phyloP scores from a whole-genome alignment of 208 protist species.

The Crithidia thermophila region DNA sequence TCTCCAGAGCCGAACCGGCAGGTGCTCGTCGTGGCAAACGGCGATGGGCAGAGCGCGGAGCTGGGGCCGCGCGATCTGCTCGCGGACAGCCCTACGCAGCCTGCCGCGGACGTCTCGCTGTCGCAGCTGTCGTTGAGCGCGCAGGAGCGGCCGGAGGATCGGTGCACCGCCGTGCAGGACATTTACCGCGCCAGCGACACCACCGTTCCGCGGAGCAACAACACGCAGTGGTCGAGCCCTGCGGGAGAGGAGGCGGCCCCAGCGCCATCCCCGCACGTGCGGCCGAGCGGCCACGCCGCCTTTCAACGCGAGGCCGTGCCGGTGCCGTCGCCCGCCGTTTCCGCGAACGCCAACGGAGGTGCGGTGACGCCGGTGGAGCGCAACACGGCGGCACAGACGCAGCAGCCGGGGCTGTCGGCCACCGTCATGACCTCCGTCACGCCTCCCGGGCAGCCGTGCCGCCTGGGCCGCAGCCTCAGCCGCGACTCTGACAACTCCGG shows the following conservation, averaged over 20 bases:
- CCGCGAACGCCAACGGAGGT: not conserved
- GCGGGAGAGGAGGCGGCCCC: not conserved
- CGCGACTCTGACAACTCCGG: slow-evolving; percentile 20
- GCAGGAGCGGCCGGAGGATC: not conserved
- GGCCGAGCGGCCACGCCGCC: slow-evolving; percentile 16
- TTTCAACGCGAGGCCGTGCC: slow-evolving; percentile 24
- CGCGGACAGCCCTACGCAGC: too few relatives aligned
- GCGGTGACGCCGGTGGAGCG: not conserved
- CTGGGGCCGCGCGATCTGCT: not conserved
- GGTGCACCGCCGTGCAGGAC: slow-evolving; percentile 28
- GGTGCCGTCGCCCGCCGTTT: not conserved
- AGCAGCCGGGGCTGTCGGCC: not conserved
- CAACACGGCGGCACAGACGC: not conserved
- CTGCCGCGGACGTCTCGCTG: too few relatives aligned
- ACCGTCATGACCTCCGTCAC: slow-evolving; percentile 2
- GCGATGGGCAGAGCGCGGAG: not conserved
- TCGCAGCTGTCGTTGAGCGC: too few relatives aligned
- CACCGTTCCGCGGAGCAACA: not conserved
- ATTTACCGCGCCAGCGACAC: slow-evolving; percentile 23
- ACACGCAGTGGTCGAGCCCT: not conserved
- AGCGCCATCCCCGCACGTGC: slow-evolving; percentile 10
- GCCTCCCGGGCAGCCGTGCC: not conserved
- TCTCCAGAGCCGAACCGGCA: slow-evolving; percentile 20
- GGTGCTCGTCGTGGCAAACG: not conserved
- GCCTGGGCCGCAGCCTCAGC: slow-evolving; percentile 25